A percentile compares a stretch with the other conserved stretches of the same genome.
These are phyloP conservation scores for bread wheat (Triticum aestivum) DNA, from an alignment of 176 grass and related monocot species.

Conservation along the genomic window IWGSC_CS_RefSeq_v2.1 NC_057799.1:619545008-619545507, in stretches of 20 bases:
- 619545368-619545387: conserved; percentile 83
- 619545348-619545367: conserved; percentile 76
- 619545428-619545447: conserved; percentile 91
- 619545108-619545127: conserved; percentile 24
- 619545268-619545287: conserved; percentile 20
- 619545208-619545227: conserved; percentile 96
- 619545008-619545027: neutral
- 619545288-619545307: neutral
- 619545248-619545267: conserved; percentile 8
- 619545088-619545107: neutral
- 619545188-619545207: conserved; percentile 93
- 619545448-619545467: conserved; percentile 82
- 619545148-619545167: conserved; percentile 79
- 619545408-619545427: conserved; percentile 69
- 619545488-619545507: conserved; percentile 70
- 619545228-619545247: conserved; percentile 71
- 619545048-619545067: neutral
- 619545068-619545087: conserved; percentile 10
- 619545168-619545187: conserved; percentile 98
- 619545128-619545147: conserved; percentile 22
- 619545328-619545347: conserved; percentile 15
- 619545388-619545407: conserved; percentile 71
- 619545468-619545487: conserved; percentile 87
- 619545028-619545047: neutral
- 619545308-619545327: conserved; percentile 25